A percentile compares a stretch with the other conserved stretches of the same genome.
Conservation (phyloP, 441 rosid genomes). For the Populus hybrid region DNA sequence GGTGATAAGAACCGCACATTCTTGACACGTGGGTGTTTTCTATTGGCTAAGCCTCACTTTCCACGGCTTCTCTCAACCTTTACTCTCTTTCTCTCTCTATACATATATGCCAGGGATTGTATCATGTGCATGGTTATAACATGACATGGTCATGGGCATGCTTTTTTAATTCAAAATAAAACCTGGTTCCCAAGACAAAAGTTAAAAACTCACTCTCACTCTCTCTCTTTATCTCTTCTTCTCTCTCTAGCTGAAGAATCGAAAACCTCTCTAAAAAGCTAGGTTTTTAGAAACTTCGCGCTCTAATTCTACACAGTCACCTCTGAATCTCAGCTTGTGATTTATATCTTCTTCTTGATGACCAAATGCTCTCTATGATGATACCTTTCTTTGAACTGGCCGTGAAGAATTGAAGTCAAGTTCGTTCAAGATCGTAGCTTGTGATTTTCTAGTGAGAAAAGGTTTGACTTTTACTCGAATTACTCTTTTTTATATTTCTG, state of each 20-base stretch:
- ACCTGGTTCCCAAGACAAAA: constrained; percentile 46
- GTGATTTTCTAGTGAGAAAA: constrained; percentile 25
- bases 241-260: constrained; percentile 4
- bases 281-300: constrained; percentile 60
- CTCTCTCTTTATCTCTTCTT: constrained; percentile 6
- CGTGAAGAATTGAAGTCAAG: constrained; percentile 44
- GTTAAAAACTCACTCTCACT: constrained; percentile 26
- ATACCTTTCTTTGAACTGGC: constrained; percentile 36
- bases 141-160: constrained; percentile 18
- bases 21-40: constrained; percentile 33
- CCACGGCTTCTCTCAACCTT: constrained; percentile 15
- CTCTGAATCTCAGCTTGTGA: constrained; percentile 35
- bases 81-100: constrained; percentile 17
- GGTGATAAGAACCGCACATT: constrained; percentile 72
- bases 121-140: not conserved
- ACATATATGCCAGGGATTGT: not conserved
- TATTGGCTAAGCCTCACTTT: constrained; percentile 23
- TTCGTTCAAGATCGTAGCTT: constrained; percentile 25
- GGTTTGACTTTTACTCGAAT: constrained; percentile 42
- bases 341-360: constrained; percentile 23
- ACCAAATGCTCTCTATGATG: constrained; percentile 34
- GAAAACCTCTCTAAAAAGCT: not conserved
- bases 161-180: constrained; percentile 9
- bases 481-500: constrained; percentile 6
- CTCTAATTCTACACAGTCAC: constrained; percentile 45